phyloP scores from a whole-genome alignment of 805 yeast species.

The Yamadazyma laniorum region DNA sequence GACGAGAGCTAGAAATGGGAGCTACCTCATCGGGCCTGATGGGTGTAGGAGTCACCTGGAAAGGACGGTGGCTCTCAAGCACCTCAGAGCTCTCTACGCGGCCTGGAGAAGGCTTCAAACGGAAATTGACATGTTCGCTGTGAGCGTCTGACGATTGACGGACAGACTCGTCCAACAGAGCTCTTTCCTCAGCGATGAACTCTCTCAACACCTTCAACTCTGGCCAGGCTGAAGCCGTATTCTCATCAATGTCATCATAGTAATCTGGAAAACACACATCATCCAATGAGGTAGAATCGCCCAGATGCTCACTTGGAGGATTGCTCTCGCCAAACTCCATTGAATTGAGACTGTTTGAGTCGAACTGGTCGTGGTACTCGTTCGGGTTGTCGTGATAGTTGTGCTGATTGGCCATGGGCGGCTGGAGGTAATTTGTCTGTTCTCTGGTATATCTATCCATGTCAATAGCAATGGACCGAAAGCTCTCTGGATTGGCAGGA shows the following conservation, averaged over 20 bases:
- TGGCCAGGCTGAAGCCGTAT: conserved; percentile 63
- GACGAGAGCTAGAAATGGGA: conserved; percentile 21
- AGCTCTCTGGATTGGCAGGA: conserved; percentile 13
- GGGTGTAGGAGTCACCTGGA: conserved; percentile 70
- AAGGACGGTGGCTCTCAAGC: conserved; percentile 35
- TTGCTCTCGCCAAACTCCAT: conserved; percentile 53
- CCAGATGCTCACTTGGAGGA: conserved; percentile 60
- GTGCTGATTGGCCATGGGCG: background rate
- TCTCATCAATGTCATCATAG: conserved; percentile 29
- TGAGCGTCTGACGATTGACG: background rate
- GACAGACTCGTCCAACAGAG: background rate
- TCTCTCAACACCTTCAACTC: conserved; percentile 74
- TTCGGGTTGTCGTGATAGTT: conserved; percentile 4
- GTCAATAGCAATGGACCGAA: conserved; percentile 29
- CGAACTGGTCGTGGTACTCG: conserved; percentile 14
- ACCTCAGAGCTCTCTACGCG: conserved; percentile 34
- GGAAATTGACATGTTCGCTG: conserved; percentile 13
- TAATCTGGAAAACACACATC: conserved; percentile 92
- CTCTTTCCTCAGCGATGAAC: conserved; percentile 31
- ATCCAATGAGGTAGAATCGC: conserved; percentile 72
- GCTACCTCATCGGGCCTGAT: conserved; percentile 66
- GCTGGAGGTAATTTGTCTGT: conserved; percentile 15
- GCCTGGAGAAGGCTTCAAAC: conserved; percentile 15
- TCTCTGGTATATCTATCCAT: conserved; percentile 40
- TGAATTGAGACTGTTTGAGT: conserved; percentile 22